These are phyloP conservation scores for Castanospermum australe DNA, from an alignment of 306 rosid genomes.

Conservation along the genomic window DNA sequence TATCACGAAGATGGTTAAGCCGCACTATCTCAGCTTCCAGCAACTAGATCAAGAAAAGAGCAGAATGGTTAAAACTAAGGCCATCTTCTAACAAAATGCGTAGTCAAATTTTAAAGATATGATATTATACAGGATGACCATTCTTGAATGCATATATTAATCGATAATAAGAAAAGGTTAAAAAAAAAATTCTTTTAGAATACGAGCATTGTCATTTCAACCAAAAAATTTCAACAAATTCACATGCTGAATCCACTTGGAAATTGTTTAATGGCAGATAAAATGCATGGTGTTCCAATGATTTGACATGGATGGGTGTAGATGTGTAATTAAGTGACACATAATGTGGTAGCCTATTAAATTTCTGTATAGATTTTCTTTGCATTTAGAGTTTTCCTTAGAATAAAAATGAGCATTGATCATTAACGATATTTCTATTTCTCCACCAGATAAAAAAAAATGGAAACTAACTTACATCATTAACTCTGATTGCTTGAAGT, in stretches of 20 bases:
- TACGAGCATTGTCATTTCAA: slow-evolving; percentile 6
- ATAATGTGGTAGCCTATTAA: neutral
- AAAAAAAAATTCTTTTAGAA: neutral
- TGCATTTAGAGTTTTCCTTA: neutral
- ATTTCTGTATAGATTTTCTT: neutral
- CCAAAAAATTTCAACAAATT: neutral
- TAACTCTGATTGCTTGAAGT: slow-evolving; percentile 74
- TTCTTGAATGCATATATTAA: neutral
- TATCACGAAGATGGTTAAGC: slow-evolving; percentile 73
- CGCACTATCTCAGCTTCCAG: slow-evolving; percentile 68
- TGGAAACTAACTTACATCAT: slow-evolving; percentile 59
- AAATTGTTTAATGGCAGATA: neutral
- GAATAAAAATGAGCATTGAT: slow-evolving; percentile 9
- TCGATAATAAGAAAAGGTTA: neutral
- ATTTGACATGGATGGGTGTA: neutral
- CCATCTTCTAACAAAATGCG: neutral
- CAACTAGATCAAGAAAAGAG: slow-evolving; percentile 49
- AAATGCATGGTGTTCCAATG: neutral
- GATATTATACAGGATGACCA: neutral
- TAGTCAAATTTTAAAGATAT: slow-evolving; percentile 23
- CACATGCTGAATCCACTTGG: neutral
- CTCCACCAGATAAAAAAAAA: neutral
- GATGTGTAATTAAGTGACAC: neutral
- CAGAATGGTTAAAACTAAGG: slow-evolving; percentile 10
- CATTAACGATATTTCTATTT: slow-evolving; percentile 11